Percentiles rank a stretch among this genome's conserved stretches.
phyloP scores from a whole-genome alignment of 768 basidiomycete genomes.

The Lepiota brunneoincarnata region DNA sequence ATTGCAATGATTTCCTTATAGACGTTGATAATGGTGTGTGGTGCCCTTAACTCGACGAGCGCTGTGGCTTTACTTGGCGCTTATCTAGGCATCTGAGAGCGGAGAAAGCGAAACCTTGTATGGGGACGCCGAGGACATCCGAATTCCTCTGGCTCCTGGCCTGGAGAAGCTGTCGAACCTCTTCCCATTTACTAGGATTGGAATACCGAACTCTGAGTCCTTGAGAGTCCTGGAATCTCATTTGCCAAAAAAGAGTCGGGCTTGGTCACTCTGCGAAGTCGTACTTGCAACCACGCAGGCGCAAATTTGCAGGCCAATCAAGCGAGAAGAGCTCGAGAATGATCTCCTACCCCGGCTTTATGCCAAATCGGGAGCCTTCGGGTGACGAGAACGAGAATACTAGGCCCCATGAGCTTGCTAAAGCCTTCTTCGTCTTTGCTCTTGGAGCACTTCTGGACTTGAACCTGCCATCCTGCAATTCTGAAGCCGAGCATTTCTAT shows the following conservation, averaged over 20 bases:
- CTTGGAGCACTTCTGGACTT: conserved; percentile 62
- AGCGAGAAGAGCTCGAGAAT: conserved; percentile 43
- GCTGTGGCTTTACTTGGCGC: not conserved
- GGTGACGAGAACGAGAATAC: not conserved
- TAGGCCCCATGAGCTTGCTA: conserved; percentile 48
- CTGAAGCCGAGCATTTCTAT: conserved; percentile 62
- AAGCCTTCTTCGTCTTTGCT: conserved; percentile 57
- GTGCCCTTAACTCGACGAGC: not conserved
- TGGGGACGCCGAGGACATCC: conserved; percentile 1
- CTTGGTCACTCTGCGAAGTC: conserved; percentile 35
- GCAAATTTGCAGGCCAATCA: conserved; percentile 50
- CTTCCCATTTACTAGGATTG: conserved; percentile 38
- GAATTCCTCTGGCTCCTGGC: conserved; percentile 23
- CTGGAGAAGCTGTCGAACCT: conserved; percentile 35
- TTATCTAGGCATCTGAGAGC: conserved; percentile 29
- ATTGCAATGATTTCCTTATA: conserved; percentile 12
- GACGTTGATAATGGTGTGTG: conserved; percentile 40
- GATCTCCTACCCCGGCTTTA: conserved; percentile 39
- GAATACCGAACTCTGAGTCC: conserved; percentile 24
- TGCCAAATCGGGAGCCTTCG: conserved; percentile 3
- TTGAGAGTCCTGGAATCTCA: conserved; percentile 35
- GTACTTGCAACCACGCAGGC: conserved; percentile 44
- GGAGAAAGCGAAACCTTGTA: conserved; percentile 13
- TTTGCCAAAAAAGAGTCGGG: conserved; percentile 45
- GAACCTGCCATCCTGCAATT: conserved; percentile 44